Evolutionary conservation across 2,329 filamentous ascomycete species (phyloP).

Genomic region (Colletotrichum karsti): DNA sequence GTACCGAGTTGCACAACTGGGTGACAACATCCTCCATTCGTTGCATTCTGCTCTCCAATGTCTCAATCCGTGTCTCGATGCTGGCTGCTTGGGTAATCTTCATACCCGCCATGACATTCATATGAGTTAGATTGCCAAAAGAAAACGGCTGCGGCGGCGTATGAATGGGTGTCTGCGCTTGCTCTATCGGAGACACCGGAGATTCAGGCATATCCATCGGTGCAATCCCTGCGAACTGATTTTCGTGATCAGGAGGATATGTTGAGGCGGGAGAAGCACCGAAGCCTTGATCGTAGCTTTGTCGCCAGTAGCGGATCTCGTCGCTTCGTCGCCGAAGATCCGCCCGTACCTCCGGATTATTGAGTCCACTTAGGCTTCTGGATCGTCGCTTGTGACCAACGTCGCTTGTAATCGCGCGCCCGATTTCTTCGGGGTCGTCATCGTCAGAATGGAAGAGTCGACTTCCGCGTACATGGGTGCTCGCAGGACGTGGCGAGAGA

Average conservation of each 20-base stretch:
- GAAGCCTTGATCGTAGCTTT: conserved; percentile 63
- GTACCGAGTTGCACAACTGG: conserved; percentile 56
- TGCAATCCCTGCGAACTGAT: conserved; percentile 39
- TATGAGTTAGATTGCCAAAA: conserved; percentile 56
- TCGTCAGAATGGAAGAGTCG: conserved; percentile 42
- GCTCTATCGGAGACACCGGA: conserved; percentile 36
- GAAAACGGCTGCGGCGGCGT: conserved; percentile 61
- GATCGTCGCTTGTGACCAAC: conserved; percentile 62
- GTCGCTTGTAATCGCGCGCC: conserved; percentile 69
- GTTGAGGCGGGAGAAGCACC: conserved; percentile 59
- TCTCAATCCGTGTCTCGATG: conserved; percentile 60
- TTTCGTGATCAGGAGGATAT: conserved; percentile 45
- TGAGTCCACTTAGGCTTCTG: conserved; percentile 58
- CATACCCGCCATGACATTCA: conserved; percentile 60
- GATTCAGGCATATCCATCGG: conserved; percentile 43
- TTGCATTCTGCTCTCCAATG: conserved; percentile 60
- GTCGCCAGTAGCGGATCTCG: conserved; percentile 71
- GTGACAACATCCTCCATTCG: conserved; percentile 62
- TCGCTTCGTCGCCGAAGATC: conserved; percentile 62
- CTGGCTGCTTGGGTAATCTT: conserved; percentile 65
- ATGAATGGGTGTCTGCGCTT: conserved; percentile 37
- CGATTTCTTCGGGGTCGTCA: conserved; percentile 63
- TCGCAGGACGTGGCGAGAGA: conserved; percentile 69
- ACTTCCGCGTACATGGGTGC: conserved; percentile 61
- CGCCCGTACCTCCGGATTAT: conserved; percentile 6